phyloP scores from a whole-genome alignment of 305 asterid genomes.

The Coffea humblotiana region DNA sequence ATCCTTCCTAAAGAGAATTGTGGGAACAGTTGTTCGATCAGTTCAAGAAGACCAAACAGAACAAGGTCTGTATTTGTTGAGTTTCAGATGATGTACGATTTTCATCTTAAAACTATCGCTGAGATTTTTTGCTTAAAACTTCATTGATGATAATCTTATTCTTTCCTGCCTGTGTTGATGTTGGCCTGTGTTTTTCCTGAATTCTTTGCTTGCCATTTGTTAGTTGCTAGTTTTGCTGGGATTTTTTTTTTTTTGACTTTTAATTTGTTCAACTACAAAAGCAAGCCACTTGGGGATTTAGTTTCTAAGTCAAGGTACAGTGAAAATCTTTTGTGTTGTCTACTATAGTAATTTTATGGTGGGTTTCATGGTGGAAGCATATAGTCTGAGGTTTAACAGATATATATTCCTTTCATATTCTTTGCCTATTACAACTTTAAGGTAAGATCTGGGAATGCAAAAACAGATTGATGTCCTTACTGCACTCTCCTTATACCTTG shows the following conservation, averaged over 20 bases:
- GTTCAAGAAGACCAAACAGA: slow-evolving; percentile 96
- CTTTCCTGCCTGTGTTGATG: not conserved
- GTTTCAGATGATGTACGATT: not conserved
- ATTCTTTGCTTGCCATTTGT: not conserved
- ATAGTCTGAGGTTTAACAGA: not conserved
- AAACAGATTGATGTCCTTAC: not conserved
- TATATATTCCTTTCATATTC: not conserved
- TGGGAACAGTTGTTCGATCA: slow-evolving; percentile 96
- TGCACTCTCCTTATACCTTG: not conserved
- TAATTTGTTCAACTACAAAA: not conserved
- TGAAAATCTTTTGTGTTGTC: not conserved
- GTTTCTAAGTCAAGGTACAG: no score
- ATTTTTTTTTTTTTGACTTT: not conserved
- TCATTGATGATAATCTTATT: not conserved
- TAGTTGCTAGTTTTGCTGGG: not conserved
- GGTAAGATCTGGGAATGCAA: not conserved
- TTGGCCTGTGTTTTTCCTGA: not conserved
- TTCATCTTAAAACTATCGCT: not conserved
- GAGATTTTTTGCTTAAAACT: not conserved
- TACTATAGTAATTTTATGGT: not conserved
- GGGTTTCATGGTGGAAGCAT: slow-evolving; percentile 1
- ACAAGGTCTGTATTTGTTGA: slow-evolving; percentile 60
- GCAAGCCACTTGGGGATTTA: not conserved
- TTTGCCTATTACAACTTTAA: no score
- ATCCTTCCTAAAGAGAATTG: slow-evolving; percentile 84